Percentiles rank a stretch among this genome's conserved stretches.
These are phyloP conservation scores for Ganoderma sinense DNA, from an alignment of 1,284 basidiomycete genomes.

Conservation along the genomic window DNA sequence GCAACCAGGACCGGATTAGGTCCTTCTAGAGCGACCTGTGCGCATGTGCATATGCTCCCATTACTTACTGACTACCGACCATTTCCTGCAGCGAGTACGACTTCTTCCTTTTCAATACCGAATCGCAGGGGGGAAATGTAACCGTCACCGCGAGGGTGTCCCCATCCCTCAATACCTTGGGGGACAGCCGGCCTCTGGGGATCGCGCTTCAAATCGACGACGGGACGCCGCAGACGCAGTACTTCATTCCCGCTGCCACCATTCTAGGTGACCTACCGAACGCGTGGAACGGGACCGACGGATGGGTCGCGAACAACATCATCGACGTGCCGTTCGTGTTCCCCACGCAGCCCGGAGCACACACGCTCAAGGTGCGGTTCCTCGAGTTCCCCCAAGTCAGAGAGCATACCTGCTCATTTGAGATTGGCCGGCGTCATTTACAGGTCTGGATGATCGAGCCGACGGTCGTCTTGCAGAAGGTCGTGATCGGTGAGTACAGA, in stretches of 20 bases:
- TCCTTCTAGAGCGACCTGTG: too few relatives aligned
- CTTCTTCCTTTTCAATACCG: conserved; percentile 66
- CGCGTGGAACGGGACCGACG: conserved; percentile 57
- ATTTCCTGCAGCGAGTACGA: conserved; percentile 52
- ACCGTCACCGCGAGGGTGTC: conserved; percentile 60
- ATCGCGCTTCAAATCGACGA: conserved; percentile 66
- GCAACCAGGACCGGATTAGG: too few relatives aligned
- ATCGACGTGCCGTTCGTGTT: conserved; percentile 45
- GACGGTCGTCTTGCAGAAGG: conserved; percentile 67
- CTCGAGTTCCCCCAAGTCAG: background rate
- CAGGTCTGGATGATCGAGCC: conserved; percentile 68
- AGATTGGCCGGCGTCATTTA: too few relatives aligned
- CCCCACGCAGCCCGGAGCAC: conserved; percentile 54
- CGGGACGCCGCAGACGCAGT: conserved; percentile 47
- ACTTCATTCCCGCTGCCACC: conserved; percentile 59
- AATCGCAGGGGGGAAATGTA: conserved; percentile 46
- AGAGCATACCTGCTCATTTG: conserved; percentile 1
- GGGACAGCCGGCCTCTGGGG: conserved; percentile 57
- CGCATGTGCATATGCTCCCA: too few relatives aligned
- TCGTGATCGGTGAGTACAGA: conserved; percentile 58
- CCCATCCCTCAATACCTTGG: conserved; percentile 66
- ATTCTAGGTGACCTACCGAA: conserved; percentile 61
- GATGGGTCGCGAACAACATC: conserved; percentile 62
- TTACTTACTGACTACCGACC: too few relatives aligned
- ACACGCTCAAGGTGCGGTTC: conserved; percentile 59